phyloP scores from a whole-genome alignment of 1,284 basidiomycete species.

The Schizophyllum amplum region DNA sequence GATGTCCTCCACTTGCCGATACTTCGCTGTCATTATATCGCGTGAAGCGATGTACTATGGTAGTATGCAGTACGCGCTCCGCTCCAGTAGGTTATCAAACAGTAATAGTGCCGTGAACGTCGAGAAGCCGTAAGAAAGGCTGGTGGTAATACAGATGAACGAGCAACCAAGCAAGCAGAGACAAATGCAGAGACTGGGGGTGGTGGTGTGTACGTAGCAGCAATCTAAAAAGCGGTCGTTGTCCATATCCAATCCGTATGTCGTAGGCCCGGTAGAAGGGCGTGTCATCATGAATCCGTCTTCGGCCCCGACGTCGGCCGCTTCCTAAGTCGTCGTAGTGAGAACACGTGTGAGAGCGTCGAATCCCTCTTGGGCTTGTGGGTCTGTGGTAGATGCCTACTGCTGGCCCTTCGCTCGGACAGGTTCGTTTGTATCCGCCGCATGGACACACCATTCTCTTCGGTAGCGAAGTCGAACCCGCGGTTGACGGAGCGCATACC shows the following conservation, averaged over 20 bases:
- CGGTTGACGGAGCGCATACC: constrained; percentile 65
- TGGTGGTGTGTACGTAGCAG: background rate
- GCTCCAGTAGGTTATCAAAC: background rate
- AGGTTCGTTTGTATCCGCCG: constrained; percentile 72
- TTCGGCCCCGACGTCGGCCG: background rate
- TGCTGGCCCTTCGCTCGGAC: constrained; percentile 46
- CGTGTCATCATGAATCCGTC: background rate
- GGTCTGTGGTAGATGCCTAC: constrained; percentile 21
- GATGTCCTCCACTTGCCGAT: too few species aligned
- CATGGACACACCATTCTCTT: constrained; percentile 80
- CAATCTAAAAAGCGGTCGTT: background rate
- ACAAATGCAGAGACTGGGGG: background rate
- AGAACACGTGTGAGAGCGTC: background rate
- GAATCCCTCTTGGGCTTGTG: background rate
- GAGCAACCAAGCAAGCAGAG: background rate
- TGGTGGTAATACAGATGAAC: background rate
- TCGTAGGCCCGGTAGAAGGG: background rate
- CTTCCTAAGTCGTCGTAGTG: background rate
- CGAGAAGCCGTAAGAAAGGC: background rate
- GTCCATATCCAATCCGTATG: background rate
- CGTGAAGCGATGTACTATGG: too few species aligned
- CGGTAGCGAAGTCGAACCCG: constrained; percentile 81
- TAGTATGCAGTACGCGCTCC: too few species aligned
- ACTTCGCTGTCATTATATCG: too few species aligned
- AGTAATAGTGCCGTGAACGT: background rate